Conservation (phyloP, 192 early-diverging fungal species). For the Gonapodya prolifera region DNA sequence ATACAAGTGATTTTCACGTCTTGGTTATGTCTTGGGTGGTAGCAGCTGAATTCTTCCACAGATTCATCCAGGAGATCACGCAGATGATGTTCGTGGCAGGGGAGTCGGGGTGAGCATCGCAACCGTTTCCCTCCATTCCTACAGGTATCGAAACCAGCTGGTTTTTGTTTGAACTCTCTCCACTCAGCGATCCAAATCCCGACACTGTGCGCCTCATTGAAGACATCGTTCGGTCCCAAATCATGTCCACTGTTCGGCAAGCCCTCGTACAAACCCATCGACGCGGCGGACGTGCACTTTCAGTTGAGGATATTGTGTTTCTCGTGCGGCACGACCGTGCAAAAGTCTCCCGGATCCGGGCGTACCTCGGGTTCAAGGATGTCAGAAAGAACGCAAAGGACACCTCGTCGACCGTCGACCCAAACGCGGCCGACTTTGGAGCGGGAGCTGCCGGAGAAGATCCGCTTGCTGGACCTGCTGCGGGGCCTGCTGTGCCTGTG, state of each 20-base stretch:
- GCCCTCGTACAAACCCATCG: not conserved
- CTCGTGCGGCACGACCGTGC: slow-evolving; percentile 88
- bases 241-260: slow-evolving; percentile 30
- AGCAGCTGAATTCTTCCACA: too few species aligned
- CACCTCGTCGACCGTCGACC: too few species aligned
- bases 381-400: slow-evolving; percentile 89
- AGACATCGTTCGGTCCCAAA: slow-evolving; percentile 88
- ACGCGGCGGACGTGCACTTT: slow-evolving; percentile 23
- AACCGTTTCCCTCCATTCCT: too few species aligned
- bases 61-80: slow-evolving; percentile 78
- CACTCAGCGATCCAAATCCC: slow-evolving; percentile 68
- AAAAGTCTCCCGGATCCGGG: slow-evolving; percentile 80
- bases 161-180: too few species aligned
- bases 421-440: slow-evolving; percentile 21
- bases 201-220: slow-evolving; percentile 88
- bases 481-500: not conserved
- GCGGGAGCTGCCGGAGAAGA: slow-evolving; percentile 41
- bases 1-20: too few species aligned
- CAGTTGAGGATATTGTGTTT: slow-evolving; percentile 89
- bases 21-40: too few species aligned
- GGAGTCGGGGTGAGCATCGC: too few species aligned
- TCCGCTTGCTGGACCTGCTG: slow-evolving; percentile 21
- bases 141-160: too few species aligned
- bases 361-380: slow-evolving; percentile 92
- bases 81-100: slow-evolving; percentile 99